These are phyloP conservation scores for Asterophora lycoperdoides DNA, from an alignment of 768 basidiomycete genomes.

Conservation along the genomic window DNA sequence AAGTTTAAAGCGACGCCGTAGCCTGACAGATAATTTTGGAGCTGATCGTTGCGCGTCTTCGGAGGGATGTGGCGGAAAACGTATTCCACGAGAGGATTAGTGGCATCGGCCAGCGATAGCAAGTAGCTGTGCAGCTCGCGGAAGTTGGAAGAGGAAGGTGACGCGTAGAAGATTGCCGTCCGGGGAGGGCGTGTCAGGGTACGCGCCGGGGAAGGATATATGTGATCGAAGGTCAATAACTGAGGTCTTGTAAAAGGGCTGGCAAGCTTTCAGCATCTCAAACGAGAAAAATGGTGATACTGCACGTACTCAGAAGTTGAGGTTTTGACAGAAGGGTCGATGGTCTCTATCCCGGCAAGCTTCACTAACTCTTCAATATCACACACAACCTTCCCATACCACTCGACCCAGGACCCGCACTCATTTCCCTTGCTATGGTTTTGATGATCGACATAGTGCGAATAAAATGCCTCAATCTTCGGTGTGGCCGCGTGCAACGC, in stretches of 20 bases:
- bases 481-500: constrained; percentile 77
- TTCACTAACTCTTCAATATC: constrained; percentile 55
- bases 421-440: constrained; percentile 26
- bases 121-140: constrained; percentile 66
- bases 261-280: neutral
- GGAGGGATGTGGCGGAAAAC: constrained; percentile 69
- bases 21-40: constrained; percentile 61
- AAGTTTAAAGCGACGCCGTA: constrained; percentile 91
- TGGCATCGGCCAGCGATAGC: constrained; percentile 40
- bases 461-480: constrained; percentile 79
- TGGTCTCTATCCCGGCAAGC: constrained; percentile 48
- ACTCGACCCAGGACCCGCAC: constrained; percentile 79
- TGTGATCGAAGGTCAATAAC: constrained; percentile 74
- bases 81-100: constrained; percentile 57
- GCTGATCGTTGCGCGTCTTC: constrained; percentile 14
- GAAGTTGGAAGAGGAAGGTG: constrained; percentile 63
- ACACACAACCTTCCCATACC: constrained; percentile 75
- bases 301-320: constrained; percentile 25
- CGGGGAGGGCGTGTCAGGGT: constrained; percentile 45
- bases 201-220: constrained; percentile 48
- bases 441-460: constrained; percentile 52
- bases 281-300: neutral
- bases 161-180: constrained; percentile 77
- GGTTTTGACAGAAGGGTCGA: constrained; percentile 33
- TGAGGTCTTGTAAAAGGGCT: constrained; percentile 40